Evolutionary conservation across 2,329 filamentous ascomycete genomes (phyloP).

Genomic region (Claviceps sp.): DNA sequence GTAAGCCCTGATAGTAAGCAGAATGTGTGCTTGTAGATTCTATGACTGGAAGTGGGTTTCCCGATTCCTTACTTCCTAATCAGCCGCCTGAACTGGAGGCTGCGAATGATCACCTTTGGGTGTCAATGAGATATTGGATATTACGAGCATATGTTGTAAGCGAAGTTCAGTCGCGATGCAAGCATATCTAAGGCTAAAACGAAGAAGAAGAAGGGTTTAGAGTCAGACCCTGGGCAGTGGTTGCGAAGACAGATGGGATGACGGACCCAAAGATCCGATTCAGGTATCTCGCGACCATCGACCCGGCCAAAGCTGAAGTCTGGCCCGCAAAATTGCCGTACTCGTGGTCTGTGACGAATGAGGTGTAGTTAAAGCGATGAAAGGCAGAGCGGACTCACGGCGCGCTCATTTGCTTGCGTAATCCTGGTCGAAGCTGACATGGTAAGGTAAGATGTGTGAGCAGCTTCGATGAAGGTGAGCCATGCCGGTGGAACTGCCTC

Average conservation of each 20-base stretch:
- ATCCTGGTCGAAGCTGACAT: constrained; percentile 6
- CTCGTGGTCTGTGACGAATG: constrained; percentile 4
- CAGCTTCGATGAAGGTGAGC: constrained; percentile 7
- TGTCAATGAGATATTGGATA: constrained; percentile 1
- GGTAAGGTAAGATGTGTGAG: constrained; percentile 6
- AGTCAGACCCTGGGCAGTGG: constrained; percentile 1
- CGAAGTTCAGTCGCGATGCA: constrained; percentile 3
- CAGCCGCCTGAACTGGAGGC: constrained; percentile 5
- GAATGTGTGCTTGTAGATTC: constrained; percentile 2
- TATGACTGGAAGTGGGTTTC: not conserved
- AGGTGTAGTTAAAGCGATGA: constrained; percentile 1
- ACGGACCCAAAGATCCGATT: constrained; percentile 4
- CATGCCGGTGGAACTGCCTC: constrained; percentile 5
- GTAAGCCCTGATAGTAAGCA: constrained; percentile 5
- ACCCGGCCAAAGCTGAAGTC: constrained; percentile 5
- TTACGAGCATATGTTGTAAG: constrained; percentile 3
- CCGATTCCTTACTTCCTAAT: not conserved
- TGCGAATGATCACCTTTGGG: constrained; percentile 3
- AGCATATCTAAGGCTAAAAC: constrained; percentile 2
- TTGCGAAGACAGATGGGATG: constrained; percentile 1
- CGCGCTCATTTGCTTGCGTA: constrained; percentile 3
- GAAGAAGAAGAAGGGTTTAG: not conserved
- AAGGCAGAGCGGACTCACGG: not conserved
- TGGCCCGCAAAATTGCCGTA: constrained; percentile 2
- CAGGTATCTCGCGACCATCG: constrained; percentile 6